These are phyloP conservation scores for Solanum boliviense DNA, from an alignment of 257 asterid genomes.

Conservation along the genomic window DNA sequence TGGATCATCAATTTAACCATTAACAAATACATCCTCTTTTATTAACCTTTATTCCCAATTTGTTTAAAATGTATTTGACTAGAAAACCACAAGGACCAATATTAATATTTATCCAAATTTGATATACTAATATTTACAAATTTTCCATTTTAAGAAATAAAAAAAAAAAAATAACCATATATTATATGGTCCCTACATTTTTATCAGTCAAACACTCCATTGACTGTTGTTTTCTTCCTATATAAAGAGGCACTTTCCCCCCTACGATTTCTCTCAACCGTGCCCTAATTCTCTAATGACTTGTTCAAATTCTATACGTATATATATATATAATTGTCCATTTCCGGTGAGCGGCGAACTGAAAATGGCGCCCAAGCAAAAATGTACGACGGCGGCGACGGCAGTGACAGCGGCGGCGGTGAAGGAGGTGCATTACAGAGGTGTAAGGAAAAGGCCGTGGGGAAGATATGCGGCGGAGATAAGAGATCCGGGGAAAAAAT, in stretches of 20 bases:
- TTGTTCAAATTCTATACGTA: neutral
- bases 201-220: neutral
- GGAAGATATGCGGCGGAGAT: conserved; percentile 9
- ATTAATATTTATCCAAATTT: neutral
- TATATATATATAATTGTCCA: neutral
- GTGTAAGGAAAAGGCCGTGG: conserved; percentile 10
- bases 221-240: neutral
- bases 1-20: too few relatives aligned
- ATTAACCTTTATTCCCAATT: neutral
- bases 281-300: neutral
- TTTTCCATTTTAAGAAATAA: neutral
- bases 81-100: neutral
- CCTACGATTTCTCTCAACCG: neutral
- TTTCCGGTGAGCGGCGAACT: neutral
- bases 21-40: too few relatives aligned
- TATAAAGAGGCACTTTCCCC: neutral
- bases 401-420: neutral
- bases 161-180: neutral
- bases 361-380: neutral
- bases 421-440: neutral
- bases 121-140: neutral
- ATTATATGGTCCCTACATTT: neutral
- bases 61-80: neutral
- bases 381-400: neutral
- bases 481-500: conserved; percentile 1